Percentiles rank a stretch among this genome's conserved stretches.
These are phyloP conservation scores for Penicillium sp. DNA, from an alignment of 2,329 filamentous ascomycete genomes.

Conservation along the genomic window DNA sequence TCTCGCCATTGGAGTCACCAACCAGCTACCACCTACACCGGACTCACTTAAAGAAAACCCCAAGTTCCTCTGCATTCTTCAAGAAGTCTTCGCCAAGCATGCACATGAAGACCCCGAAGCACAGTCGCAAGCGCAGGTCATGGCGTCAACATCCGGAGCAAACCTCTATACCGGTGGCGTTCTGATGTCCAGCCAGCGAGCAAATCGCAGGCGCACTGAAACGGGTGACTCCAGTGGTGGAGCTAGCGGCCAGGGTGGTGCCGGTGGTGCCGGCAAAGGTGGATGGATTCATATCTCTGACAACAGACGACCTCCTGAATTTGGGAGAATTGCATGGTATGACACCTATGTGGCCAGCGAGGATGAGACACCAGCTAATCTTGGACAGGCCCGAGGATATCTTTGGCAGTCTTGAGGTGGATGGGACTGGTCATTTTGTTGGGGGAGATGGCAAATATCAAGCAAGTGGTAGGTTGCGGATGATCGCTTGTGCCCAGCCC, in stretches of 20 bases:
- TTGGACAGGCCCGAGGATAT: slow-evolving; percentile 60
- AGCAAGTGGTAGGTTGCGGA: slow-evolving; percentile 49
- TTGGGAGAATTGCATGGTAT: slow-evolving; percentile 62
- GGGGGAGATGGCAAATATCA: slow-evolving; percentile 61
- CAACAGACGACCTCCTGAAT: slow-evolving; percentile 61
- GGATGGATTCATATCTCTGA: slow-evolving; percentile 67
- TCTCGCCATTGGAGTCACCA: slow-evolving; percentile 58
- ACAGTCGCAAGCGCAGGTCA: slow-evolving; percentile 60
- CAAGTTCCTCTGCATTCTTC: slow-evolving; percentile 57
- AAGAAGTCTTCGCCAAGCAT: slow-evolving; percentile 56
- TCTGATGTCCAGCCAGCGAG: slow-evolving; percentile 43
- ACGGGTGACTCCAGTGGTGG: slow-evolving; percentile 54
- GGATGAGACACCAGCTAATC: slow-evolving; percentile 12
- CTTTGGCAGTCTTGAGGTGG: slow-evolving; percentile 65
- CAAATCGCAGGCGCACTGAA: slow-evolving; percentile 39
- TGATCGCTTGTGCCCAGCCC: no score
- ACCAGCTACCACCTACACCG: slow-evolving; percentile 58
- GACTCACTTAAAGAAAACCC: slow-evolving; percentile 59
- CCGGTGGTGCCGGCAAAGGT: slow-evolving; percentile 58
- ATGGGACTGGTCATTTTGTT: slow-evolving; percentile 59
- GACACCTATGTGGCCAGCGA: not conserved
- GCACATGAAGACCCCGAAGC: slow-evolving; percentile 59
- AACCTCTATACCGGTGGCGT: slow-evolving; percentile 54
- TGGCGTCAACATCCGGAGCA: slow-evolving; percentile 60
- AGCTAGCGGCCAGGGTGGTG: slow-evolving; percentile 60